Base-by-base conservation (phyloP, 2,329 filamentous ascomycete species). In the Colletotrichum musae region DNA sequence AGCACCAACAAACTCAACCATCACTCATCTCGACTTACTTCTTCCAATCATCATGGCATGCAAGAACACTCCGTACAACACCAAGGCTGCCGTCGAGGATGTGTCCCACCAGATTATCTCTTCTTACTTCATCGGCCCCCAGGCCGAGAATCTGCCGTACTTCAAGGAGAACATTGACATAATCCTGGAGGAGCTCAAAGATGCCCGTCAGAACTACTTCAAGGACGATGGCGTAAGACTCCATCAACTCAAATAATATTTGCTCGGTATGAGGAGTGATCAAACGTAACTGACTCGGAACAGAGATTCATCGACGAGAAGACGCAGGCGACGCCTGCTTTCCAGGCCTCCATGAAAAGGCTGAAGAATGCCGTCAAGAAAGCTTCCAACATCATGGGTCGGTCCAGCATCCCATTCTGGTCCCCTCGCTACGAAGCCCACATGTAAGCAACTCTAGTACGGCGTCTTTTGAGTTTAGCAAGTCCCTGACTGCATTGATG, bases 351-450 rank as follows among this genome's bases (percentile, higher is more conserved):
- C 1, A 78, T 77, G 28, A 69, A 74, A 1, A 80, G 78, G 52
- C 75, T 85, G 18, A 72, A 73, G 21, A 76, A 75, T 10, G 80
- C 79, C 3, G 77, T 83, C 2, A 69, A 75, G 41, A 77, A 77
- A 52, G 77, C 80, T 1, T 77, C 81, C 4, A 72, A 78, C 3
- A 73, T 84, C 10, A 72, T 86, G 2, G 82, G 81, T n/a, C 75
- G 78, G 50, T 78, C 80, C 57, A 84, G 81, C 1, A 80, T 85
- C 6, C 84, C 84, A 0, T 85, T 83, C 71, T 86, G 82, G 80
- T 83, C 79, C 1, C 81, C 83, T 1, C 78, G 82, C 0, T 86
- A 86, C 72, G 77, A 83, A 54, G 83, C 76, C 4, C 84, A 86
- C 64, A 86, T 86, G 84, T 80, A 56, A 41, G 80, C 77, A 13